Base-by-base conservation (phyloP, 106 monocot genomes). In the Iris macrosiphon region DNA sequence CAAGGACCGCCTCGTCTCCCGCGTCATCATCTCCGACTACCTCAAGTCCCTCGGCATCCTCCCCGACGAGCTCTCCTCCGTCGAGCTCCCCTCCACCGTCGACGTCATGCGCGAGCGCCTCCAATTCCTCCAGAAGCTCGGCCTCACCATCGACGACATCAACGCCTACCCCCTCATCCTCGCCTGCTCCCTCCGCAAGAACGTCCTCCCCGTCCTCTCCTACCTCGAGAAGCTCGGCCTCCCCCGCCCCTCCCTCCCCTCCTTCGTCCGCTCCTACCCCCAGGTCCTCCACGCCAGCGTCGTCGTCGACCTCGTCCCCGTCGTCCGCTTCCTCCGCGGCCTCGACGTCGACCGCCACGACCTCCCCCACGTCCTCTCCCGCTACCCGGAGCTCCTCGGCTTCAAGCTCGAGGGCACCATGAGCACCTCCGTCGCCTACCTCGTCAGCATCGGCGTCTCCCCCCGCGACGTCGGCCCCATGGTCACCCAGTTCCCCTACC, bases 371-470 rank as follows among this genome's bases (percentile, higher is more conserved):
- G 95, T 96, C 31, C 69, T 96, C 4, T 73, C 85, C 59, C 70
- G 69, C 46, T 96, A 77, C 49, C 95, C 89, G 4, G 89, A 96
- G 37, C 24, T 96, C 13, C 74, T 96, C 15, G 85, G 95, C 1
- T 89, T 96, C 72, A 96, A 96, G 66, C 69, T 79, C 6, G 95
- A 96, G 48, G 95, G 95, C 1, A 96, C 95, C 13, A 96, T 96
- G 82, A 96, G 95, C 71, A 96, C 95, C 9, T 89, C 85, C 4
- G 86, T 96, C 11, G 95, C 82, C 2, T 96, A 86, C 49, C 68
- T 96, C 27, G 82, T 96, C 23, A 79, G 85, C 35, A 80, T 96
- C 53, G 95, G 95, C 4, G 89, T 96, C 26, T 65, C 33, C 0
- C 82, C 95, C 65, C 31, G 89, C 31, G 82, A 83, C 70, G 54